Base-by-base conservation (phyloP, 331 rosid species). In the Rhamnella rubrinervis region DNA sequence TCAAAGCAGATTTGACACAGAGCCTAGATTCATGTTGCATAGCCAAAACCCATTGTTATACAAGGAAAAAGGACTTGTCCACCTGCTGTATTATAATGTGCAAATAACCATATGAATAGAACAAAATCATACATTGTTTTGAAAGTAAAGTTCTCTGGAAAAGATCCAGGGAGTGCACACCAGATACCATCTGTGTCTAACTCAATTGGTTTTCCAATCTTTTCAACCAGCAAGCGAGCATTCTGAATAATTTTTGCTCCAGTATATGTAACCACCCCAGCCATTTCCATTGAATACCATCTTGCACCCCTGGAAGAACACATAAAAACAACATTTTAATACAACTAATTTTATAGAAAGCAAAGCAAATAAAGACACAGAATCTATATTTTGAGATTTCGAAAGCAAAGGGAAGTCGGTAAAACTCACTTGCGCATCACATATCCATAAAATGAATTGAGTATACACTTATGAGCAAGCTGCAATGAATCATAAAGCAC, bases 271-370 rank as follows among this genome's bases (percentile, higher is more conserved):
- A 93, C 98, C 63, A 93, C 98, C 52, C 98, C 98, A 68, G 98
- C 98, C 98, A 93, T 93, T 91, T 93, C 98, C 98, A 93, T 93
- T 31, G 98, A 93, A 75, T 93, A 93, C 98, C 98, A 93, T 86
- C 98, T 85, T 61, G 98, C 98, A 61, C 98, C 98, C 85, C 98
- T 93, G 77, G 65, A 63, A 74, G 64, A 76, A 46, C 85, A 78
- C 61, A 50, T 14, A 61, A 83, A 31, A 56, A 71, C 71, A 68
- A 53, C 20, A 70, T 28, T 49, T 55, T 71, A 64, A 17, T 56
- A 51, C 63, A 38, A 35, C 46, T 60, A 61, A 51, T 68, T 59
- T 59, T 51, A 47, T 9, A 47, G 17, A 47, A 47, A 52, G 17
- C 8, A 17, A 71, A 61, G 21, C 52, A 23, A 23, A 23, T 23